Percentiles rank a stretch among this genome's conserved stretches.
phyloP scores from a whole-genome alignment of 1,284 basidiomycete genomes.

The Prillingera fragicola region DNA sequence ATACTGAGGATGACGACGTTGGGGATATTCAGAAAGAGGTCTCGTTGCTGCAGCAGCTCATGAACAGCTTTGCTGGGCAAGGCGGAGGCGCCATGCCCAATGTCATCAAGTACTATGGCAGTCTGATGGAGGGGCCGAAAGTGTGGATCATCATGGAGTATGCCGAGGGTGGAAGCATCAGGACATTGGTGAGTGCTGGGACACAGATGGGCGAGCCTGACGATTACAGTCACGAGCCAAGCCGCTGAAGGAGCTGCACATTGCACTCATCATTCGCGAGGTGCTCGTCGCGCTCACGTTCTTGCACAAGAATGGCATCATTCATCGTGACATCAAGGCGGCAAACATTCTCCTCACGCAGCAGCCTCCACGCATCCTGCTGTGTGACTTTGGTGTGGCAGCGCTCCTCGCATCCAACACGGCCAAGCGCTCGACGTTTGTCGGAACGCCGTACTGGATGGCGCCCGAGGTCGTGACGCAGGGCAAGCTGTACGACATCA shows the following conservation, averaged over 20 bases:
- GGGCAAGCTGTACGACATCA: constrained; percentile 83
- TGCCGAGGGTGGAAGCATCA: constrained; percentile 90
- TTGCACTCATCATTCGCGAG: constrained; percentile 82
- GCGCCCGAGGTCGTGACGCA: constrained; percentile 92
- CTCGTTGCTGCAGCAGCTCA: constrained; percentile 79
- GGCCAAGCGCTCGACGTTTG: constrained; percentile 88
- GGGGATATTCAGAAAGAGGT: constrained; percentile 96
- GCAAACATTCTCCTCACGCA: constrained; percentile 89
- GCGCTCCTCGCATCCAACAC: constrained; percentile 79
- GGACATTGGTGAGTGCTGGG: constrained; percentile 59
- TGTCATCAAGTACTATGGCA: constrained; percentile 93
- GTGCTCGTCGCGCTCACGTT: constrained; percentile 78
- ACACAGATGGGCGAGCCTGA: constrained; percentile 32
- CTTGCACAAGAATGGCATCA: constrained; percentile 88
- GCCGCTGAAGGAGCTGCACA: constrained; percentile 82
- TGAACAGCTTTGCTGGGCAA: constrained; percentile 48
- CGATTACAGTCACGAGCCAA: constrained; percentile 78
- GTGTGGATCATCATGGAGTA: constrained; percentile 99
- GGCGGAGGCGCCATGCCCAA: constrained; percentile 52
- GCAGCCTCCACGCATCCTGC: constrained; percentile 72
- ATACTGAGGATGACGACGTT: constrained; percentile 94
- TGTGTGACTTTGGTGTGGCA: constrained; percentile 96
- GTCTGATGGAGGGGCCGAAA: constrained; percentile 85
- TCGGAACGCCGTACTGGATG: constrained; percentile 99
- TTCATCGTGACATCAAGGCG: constrained; percentile 92